These are phyloP conservation scores for Quercus tomentella DNA, from an alignment of 331 rosid species.

Conservation along the genomic window DNA sequence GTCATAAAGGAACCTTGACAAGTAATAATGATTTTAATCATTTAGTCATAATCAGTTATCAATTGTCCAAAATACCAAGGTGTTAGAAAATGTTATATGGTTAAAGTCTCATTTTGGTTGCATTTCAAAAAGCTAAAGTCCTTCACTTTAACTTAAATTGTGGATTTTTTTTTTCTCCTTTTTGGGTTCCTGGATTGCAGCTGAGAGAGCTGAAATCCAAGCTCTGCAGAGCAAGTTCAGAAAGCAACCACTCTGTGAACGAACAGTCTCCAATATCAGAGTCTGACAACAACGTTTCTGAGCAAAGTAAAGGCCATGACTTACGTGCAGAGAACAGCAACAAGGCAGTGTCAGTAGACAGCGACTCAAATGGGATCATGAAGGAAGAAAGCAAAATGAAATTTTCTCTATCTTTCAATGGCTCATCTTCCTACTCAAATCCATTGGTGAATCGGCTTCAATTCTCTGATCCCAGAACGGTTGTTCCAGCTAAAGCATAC, in stretches of 20 bases:
- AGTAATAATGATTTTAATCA: no score
- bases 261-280: constrained; percentile 43
- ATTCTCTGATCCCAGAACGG: constrained; percentile 36
- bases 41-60: no score
- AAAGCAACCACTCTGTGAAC: constrained; percentile 33
- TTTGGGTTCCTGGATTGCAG: constrained; percentile 32
- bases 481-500: constrained; percentile 20
- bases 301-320: constrained; percentile 15
- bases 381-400: constrained; percentile 39
- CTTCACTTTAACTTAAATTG: not conserved
- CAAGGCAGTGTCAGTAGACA: constrained; percentile 37
- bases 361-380: constrained; percentile 41
- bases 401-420: constrained; percentile 29
- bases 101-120: not conserved
- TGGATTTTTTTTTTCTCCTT: not conserved
- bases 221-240: constrained; percentile 21
- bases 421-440: constrained; percentile 25
- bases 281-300: constrained; percentile 5
- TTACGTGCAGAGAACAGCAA: constrained; percentile 3
- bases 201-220: constrained; percentile 48
- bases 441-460: constrained; percentile 27
- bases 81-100: not conserved
- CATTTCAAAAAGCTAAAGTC: not conserved
- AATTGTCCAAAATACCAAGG: no score
- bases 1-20: no score